A percentile compares a stretch with the other conserved stretches of the same genome.
phyloP scores from a whole-genome alignment of 2,329 filamentous ascomycete species.

The Pseudodiploospora longispora region DNA sequence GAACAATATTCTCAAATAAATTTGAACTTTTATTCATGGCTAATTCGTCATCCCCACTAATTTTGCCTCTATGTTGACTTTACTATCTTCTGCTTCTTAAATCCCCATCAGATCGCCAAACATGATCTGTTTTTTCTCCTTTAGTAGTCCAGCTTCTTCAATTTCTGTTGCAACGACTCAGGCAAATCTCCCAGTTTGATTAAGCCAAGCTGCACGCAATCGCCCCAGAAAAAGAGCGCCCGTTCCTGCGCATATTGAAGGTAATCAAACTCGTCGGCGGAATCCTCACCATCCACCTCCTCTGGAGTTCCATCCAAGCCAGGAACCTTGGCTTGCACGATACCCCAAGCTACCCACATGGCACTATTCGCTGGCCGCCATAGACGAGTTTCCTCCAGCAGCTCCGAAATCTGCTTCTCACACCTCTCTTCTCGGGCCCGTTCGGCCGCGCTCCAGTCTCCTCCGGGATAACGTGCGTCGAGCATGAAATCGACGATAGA shows the following conservation, averaged over 20 bases:
- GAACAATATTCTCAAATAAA: no score
- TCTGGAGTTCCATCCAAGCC: conserved; percentile 43
- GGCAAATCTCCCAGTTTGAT: conserved; percentile 71
- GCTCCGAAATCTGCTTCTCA: conserved; percentile 59
- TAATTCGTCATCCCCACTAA: background rate
- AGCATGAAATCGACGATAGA: conserved; percentile 70
- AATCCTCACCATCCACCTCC: conserved; percentile 42
- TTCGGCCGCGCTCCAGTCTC: conserved; percentile 45
- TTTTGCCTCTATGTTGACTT: background rate
- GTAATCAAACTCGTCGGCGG: conserved; percentile 82
- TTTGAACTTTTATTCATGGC: background rate
- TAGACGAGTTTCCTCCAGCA: conserved; percentile 70
- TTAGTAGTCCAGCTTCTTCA: conserved; percentile 65
- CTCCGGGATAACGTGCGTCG: conserved; percentile 56
- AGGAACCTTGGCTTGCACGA: conserved; percentile 85
- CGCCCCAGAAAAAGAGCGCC: conserved; percentile 90
- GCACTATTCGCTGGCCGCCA: conserved; percentile 87
- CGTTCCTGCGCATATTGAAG: conserved; percentile 84
- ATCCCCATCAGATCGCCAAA: no score
- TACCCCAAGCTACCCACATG: conserved; percentile 92
- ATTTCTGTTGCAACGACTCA: conserved; percentile 47
- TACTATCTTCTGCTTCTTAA: background rate
- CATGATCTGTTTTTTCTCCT: background rate
- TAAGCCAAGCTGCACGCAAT: conserved; percentile 70
- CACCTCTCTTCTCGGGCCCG: conserved; percentile 52